phyloP scores from a whole-genome alignment of 805 yeast species.

The Diddensiella transvaalensis region DNA sequence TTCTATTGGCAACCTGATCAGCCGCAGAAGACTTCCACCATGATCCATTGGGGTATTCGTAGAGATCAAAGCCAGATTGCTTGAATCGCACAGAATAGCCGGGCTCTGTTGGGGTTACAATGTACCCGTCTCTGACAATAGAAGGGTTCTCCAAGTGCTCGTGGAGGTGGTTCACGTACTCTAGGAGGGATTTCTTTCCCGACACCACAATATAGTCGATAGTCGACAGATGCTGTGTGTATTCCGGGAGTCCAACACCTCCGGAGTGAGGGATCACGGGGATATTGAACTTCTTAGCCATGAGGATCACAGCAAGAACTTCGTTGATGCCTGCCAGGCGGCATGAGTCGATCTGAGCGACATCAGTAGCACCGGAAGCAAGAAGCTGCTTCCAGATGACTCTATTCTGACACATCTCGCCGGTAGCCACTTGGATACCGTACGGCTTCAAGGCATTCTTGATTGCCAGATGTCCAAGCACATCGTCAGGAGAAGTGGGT shows the following conservation, averaged over 20 bases:
- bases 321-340: conserved; percentile 38
- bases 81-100: conserved; percentile 36
- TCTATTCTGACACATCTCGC: conserved; percentile 37
- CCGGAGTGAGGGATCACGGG: conserved; percentile 39
- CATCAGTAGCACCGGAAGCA: conserved; percentile 31
- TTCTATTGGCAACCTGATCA: conserved; percentile 15
- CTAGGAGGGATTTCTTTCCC: conserved; percentile 33
- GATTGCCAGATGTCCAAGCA: conserved; percentile 33
- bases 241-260: conserved; percentile 37
- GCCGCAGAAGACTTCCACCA: conserved; percentile 32
- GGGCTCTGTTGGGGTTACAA: conserved; percentile 32
- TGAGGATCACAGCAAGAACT: conserved; percentile 32
- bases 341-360: conserved; percentile 35
- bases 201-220: conserved; percentile 32
- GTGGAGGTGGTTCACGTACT: conserved; percentile 34
- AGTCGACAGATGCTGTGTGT: conserved; percentile 36
- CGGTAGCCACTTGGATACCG: conserved; percentile 36
- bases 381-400: conserved; percentile 35
- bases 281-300: conserved; percentile 35
- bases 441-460: conserved; percentile 31
- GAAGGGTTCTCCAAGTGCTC: conserved; percentile 33
- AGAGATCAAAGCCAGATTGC: conserved; percentile 27
- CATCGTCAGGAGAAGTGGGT: conserved; percentile 37
- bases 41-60: conserved; percentile 32
- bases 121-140: conserved; percentile 29